A percentile compares a stretch with the other conserved stretches of the same genome.
Evolutionary conservation across 345 rosid species (phyloP).

Genomic region (Camelina sativa): DNA sequence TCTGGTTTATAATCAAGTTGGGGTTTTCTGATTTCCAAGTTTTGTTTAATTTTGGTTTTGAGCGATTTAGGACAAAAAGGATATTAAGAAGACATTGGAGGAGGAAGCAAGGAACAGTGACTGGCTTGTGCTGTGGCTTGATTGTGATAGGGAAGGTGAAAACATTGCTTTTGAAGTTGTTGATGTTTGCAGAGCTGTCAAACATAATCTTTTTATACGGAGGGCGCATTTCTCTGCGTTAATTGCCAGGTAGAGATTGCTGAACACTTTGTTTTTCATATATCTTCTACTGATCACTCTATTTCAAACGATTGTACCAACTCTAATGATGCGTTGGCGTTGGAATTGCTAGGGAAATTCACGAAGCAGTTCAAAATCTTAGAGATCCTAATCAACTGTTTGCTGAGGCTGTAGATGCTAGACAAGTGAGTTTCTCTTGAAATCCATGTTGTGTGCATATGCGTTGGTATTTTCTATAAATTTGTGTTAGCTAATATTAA

Average conservation of each 20-base stretch:
- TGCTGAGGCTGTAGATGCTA: constrained; percentile 96
- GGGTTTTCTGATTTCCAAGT: background rate
- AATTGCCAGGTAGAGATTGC: constrained; percentile 71
- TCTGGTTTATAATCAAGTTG: background rate
- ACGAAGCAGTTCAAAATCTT: constrained; percentile 86
- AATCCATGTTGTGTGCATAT: constrained; percentile 12
- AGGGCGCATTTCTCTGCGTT: constrained; percentile 96
- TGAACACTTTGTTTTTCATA: background rate
- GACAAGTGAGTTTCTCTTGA: constrained; percentile 71
- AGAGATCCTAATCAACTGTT: constrained; percentile 83
- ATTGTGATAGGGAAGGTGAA: constrained; percentile 98
- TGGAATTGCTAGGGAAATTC: constrained; percentile 74
- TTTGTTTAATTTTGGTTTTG: constrained; percentile 26
- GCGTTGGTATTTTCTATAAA: background rate
- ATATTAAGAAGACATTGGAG: constrained; percentile 86
- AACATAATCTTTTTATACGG: constrained; percentile 59
- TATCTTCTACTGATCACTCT: constrained; percentile 10
- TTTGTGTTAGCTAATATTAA: constrained; percentile 4
- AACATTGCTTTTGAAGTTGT: constrained; percentile 94
- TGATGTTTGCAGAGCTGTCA: constrained; percentile 67
- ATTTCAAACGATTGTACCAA: constrained; percentile 4
- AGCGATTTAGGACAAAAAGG: constrained; percentile 70
- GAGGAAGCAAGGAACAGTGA: constrained; percentile 94
- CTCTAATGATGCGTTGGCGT: constrained; percentile 29
- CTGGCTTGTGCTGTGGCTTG: constrained; percentile 97